Conservation (phyloP, 805 yeast species). For the Candida ulmi region DNA sequence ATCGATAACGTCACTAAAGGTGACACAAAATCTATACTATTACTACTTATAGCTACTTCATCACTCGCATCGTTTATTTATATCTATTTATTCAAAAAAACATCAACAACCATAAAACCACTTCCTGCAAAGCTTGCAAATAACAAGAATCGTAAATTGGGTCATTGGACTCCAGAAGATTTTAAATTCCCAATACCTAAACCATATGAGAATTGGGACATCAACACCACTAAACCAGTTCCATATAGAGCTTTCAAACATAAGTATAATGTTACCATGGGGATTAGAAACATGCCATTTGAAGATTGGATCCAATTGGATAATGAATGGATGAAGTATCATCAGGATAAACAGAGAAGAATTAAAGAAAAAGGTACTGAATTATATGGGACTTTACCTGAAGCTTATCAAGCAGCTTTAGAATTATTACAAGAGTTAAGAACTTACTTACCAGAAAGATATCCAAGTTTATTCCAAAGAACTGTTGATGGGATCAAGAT, state of each 20-base stretch:
- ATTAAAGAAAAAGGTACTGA: constrained; percentile 40
- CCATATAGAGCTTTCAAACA: constrained; percentile 50
- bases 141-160: constrained; percentile 42
- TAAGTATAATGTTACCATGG: constrained; percentile 63
- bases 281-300: constrained; percentile 58
- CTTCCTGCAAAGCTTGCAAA: constrained; percentile 29
- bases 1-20: not conserved
- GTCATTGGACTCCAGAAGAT: constrained; percentile 50
- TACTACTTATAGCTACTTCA: constrained; percentile 1
- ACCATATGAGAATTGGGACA: constrained; percentile 29
- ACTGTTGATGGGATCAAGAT: constrained; percentile 26
- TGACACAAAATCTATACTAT: not conserved
- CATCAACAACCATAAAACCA: constrained; percentile 16
- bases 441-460: constrained; percentile 48
- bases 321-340: constrained; percentile 56
- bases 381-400: constrained; percentile 42
- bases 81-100: not conserved
- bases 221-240: constrained; percentile 12
- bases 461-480: constrained; percentile 44
- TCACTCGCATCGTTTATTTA: constrained; percentile 1
- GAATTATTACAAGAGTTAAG: constrained; percentile 51
- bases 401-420: constrained; percentile 47
- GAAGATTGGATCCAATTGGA: constrained; percentile 64
- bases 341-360: constrained; percentile 45
- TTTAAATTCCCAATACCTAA: constrained; percentile 45